Base-by-base conservation (phyloP, 1,284 basidiomycete genomes). In the Amylostereum chailletii region DNA sequence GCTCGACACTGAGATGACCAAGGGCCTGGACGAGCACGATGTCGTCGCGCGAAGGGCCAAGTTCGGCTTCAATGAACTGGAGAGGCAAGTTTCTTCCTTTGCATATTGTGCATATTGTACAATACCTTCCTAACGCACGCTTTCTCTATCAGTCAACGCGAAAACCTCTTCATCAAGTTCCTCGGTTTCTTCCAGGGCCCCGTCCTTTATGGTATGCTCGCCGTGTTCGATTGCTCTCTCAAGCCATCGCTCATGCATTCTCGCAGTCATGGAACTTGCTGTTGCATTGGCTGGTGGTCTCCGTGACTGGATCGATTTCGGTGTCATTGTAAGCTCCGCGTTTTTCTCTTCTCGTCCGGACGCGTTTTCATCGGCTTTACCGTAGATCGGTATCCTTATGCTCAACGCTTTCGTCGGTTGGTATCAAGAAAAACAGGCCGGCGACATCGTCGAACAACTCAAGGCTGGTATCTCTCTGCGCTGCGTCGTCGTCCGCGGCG, bases 281-380 rank as follows among this genome's bases (percentile, higher is more conserved):
- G 76, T 75, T 44, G 53, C 75, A 34, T 69, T 78, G 54, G 70
- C 76, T 50, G 75, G 72, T 48, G 75, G 71, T 52, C 67, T 77
- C 36, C 70, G 68, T 48, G 74, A 77, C 58, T 77, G 76, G 76
- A 70, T 71, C 53, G 75, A 76, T 60, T 73, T 77, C 57, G 75
- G 75, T 63, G 73, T 76, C 44, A 76, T 76, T 50, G 68, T 69
- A 49, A 59, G 62, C 55, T 42, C 34, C n/a, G 26, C 10, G 10
- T 31, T 56, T 58, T 56, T 19, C 19, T 19, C 34, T 3, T 48
- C 5, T n/a, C 44, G 19, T 42, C 19, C 19, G 19, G 27, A 29
- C 31, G 11, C 19, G 6, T 5, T 19, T 19, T 5, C 10, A 36
- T 11, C 41, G 19, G 11, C 5, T 42, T 31, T 40, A 2, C 9